Base-by-base conservation (phyloP, 1,139 yeast species). In the Magnusiomyces sp. region DNA sequence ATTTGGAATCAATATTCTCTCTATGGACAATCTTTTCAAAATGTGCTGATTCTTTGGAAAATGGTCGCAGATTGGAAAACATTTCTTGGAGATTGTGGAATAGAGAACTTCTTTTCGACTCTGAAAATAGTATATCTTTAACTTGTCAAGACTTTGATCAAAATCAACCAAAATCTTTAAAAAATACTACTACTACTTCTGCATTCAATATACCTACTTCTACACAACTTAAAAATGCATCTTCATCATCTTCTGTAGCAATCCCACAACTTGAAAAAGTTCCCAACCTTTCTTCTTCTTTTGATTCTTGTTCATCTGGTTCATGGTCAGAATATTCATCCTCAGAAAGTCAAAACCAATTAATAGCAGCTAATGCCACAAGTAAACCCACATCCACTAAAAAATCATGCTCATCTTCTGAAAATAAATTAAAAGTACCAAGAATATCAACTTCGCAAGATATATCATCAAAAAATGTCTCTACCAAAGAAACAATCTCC, bases 81-180 rank as follows among this genome's bases (percentile, higher is more conserved):
- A 69, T 78, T 50, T 74, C 80, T 46, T 79, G 83, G 83, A 66
- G 83, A 39, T 70, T 78, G 38, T 77, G 79, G 62, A 77, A 76
- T 54, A 66, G 79, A 46, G 76, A 74, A 45, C 50, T 75, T 2
- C 59, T 70, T 19, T 52, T 50, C 38, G 48, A 50, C 41, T 14
- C 45, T 11, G 37, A 16, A 23, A 23, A 23, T 7, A 23, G 6
- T 7, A 23, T 23, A 5, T 23, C 29, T 23, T 23, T 23, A 23
- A 23, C 29, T 23, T 23, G 6, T 23, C 29, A 23, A 23, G 38
- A 16, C 17, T 34, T 16, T 34, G 38, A n/a, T 34, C 38, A 34
- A 5, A 9, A n/a, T 34, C 17, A n/a, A 34, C 4, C 4, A n/a
- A 16, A 34, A n/a, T 34, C 5, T 34, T 5, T 4, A n/a, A 4